Evolutionary conservation across 345 rosid genomes (phyloP).

Genomic region (Lepidium didymum): DNA sequence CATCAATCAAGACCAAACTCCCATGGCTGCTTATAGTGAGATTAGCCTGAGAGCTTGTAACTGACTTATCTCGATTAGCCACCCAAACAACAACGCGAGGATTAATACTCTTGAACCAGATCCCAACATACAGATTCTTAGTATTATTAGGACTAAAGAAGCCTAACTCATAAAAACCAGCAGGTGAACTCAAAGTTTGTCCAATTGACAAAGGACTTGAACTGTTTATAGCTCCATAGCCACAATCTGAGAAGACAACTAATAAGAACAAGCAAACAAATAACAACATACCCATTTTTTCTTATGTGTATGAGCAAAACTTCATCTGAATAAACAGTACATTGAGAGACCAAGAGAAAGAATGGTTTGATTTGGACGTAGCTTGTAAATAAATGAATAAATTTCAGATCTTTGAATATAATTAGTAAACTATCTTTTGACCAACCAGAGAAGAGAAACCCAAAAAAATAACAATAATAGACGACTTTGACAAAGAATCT

Average conservation of each 20-base stretch:
- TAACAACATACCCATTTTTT: slow-evolving; percentile 1
- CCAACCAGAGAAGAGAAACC: neutral
- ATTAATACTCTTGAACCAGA: slow-evolving; percentile 32
- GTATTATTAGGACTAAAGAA: slow-evolving; percentile 28
- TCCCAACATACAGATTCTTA: slow-evolving; percentile 33
- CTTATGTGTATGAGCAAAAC: neutral
- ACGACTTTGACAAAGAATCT: neutral
- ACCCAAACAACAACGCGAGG: slow-evolving; percentile 33
- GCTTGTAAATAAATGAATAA: neutral
- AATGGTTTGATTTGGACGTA: neutral
- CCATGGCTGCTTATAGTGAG: slow-evolving; percentile 17
- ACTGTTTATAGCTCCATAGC: slow-evolving; percentile 13
- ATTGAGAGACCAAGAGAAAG: neutral
- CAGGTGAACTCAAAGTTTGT: slow-evolving; percentile 25
- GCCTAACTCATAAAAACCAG: slow-evolving; percentile 29
- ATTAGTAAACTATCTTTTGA: neutral
- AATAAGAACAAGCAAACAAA: neutral
- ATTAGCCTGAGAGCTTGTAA: slow-evolving; percentile 5
- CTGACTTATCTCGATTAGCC: slow-evolving; percentile 16
- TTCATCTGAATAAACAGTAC: neutral
- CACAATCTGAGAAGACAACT: slow-evolving; percentile 10
- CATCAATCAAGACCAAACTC: slow-evolving; percentile 13
- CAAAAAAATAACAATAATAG: neutral
- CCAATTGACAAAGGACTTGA: slow-evolving; percentile 20
- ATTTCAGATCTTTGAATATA: neutral